Conservation (phyloP, 1,284 basidiomycete genomes). For the Dichomitus squalens region DNA sequence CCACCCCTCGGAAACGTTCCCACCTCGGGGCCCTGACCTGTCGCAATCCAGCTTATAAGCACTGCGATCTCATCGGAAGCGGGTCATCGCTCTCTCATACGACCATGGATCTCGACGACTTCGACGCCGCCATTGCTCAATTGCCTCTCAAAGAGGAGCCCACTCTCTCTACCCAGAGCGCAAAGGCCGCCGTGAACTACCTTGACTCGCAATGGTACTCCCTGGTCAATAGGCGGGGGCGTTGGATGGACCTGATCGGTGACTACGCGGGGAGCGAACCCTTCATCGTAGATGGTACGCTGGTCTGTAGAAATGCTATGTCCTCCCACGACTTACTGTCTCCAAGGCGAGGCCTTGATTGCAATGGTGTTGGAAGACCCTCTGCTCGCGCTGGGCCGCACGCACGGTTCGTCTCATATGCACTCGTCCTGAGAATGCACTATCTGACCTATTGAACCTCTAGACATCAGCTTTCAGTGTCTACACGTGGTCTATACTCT, state of each 20-base stretch:
- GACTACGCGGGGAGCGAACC: constrained; percentile 69
- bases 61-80: too few relatives aligned
- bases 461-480: constrained; percentile 63
- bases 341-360: constrained; percentile 63
- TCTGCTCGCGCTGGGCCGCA: constrained; percentile 53
- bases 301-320: background rate
- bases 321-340: constrained; percentile 2
- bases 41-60: background rate
- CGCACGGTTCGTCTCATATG: constrained; percentile 38
- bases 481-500: constrained; percentile 59
- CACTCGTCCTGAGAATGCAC: background rate
- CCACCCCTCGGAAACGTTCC: background rate
- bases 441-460: background rate
- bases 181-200: constrained; percentile 23
- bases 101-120: constrained; percentile 39
- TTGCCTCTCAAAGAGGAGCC: constrained; percentile 9
- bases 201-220: constrained; percentile 35
- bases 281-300: constrained; percentile 66
- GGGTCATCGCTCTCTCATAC: too few relatives aligned
- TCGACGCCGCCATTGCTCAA: constrained; percentile 21
- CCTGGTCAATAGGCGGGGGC: constrained; percentile 33
- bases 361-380: constrained; percentile 60
- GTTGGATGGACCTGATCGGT: constrained; percentile 72
- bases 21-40: background rate
- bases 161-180: constrained; percentile 4